phyloP scores from a whole-genome alignment of 2,329 filamentous ascomycete genomes.

The Epichloe gansuensis region DNA sequence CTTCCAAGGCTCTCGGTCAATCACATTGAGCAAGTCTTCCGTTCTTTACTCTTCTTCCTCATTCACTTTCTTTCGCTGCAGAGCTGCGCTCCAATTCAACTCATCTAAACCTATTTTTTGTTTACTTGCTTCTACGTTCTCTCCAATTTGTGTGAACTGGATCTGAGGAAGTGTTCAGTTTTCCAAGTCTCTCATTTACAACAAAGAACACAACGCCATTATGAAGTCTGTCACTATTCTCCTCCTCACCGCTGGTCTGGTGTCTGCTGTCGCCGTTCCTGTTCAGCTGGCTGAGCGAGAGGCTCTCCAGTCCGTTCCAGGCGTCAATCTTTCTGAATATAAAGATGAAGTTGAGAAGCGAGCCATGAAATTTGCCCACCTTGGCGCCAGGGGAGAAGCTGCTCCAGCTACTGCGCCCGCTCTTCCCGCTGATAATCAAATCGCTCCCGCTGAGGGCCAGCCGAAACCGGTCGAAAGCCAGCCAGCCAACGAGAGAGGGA shows the following conservation, averaged over 20 bases:
- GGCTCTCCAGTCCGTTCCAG: constrained; percentile 3
- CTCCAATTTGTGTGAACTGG: background rate
- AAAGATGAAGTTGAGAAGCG: background rate
- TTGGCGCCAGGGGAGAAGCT: background rate
- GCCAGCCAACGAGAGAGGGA: background rate
- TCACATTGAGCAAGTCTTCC: background rate
- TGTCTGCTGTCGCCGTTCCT: constrained; percentile 16
- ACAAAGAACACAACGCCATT: constrained; percentile 3
- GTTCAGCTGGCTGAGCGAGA: constrained; percentile 10
- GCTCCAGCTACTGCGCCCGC: background rate
- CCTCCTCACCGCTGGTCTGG: constrained; percentile 18
- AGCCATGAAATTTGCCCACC: background rate
- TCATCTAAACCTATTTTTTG: no score
- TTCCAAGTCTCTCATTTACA: background rate
- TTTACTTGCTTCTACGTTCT: background rate
- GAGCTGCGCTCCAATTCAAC: constrained; percentile 16
- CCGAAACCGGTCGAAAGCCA: background rate
- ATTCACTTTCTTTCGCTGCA: constrained; percentile 9
- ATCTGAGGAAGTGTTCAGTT: background rate
- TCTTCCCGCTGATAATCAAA: background rate
- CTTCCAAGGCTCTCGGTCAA: background rate
- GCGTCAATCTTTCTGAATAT: background rate
- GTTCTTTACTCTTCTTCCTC: constrained; percentile 6
- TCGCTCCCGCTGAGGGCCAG: background rate
- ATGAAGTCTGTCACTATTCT: constrained; percentile 19